These are phyloP conservation scores for Mycena haematopus DNA, from an alignment of 768 basidiomycete genomes.

Conservation along the genomic window DNA sequence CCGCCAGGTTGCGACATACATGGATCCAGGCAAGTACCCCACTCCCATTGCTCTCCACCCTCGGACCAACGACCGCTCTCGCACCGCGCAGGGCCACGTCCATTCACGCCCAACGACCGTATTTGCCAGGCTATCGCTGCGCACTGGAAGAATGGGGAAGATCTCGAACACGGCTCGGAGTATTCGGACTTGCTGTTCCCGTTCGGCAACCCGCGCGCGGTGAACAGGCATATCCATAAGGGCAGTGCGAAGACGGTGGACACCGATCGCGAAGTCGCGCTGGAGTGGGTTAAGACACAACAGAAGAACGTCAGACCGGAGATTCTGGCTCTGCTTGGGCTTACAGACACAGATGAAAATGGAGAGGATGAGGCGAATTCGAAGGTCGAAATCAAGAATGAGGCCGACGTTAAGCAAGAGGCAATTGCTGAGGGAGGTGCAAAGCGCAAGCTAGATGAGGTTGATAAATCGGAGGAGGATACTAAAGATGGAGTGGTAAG, in stretches of 20 bases:
- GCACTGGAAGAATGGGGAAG: constrained; percentile 17
- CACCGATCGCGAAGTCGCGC: constrained; percentile 14
- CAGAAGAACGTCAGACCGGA: neutral
- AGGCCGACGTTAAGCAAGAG: neutral
- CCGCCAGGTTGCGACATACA: constrained; percentile 21
- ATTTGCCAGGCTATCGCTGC: constrained; percentile 18
- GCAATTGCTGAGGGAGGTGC: neutral
- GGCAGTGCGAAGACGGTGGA: constrained; percentile 1
- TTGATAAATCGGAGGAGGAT: neutral
- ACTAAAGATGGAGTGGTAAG: constrained; percentile 1
- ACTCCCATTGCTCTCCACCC: neutral
- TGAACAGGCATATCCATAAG: constrained; percentile 24
- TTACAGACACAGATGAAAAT: neutral
- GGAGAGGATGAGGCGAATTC: neutral
- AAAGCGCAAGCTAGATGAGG: neutral
- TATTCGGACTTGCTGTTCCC: constrained; percentile 18
- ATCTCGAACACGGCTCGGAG: constrained; percentile 14
- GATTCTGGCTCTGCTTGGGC: constrained; percentile 15
- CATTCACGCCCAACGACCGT: constrained; percentile 10
- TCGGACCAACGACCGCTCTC: too few relatives aligned
- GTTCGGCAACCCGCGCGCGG: constrained; percentile 23
- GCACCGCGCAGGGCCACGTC: constrained; percentile 10
- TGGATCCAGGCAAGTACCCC: constrained; percentile 17
- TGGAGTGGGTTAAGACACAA: constrained; percentile 10
- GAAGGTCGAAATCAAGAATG: constrained; percentile 5